phyloP scores from a whole-genome alignment of 1,139 yeast genomes.

The Blastobotrys apis region DNA sequence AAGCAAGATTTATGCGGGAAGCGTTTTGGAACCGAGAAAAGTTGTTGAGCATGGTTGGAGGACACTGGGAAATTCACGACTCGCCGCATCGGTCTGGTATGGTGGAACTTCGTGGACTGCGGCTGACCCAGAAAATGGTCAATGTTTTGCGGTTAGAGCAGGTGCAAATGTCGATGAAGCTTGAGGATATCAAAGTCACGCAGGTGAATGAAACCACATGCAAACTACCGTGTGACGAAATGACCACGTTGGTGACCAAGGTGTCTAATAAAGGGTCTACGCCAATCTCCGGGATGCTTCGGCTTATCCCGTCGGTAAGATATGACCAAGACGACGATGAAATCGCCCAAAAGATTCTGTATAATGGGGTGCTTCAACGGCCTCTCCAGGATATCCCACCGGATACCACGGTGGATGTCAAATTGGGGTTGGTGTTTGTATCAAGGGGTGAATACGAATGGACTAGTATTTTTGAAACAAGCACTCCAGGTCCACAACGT shows the following conservation, averaged over 20 bases:
- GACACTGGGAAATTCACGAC: conserved; percentile 51
- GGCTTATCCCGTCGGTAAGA: conserved; percentile 57
- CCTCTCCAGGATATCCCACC: conserved; percentile 44
- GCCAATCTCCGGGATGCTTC: conserved; percentile 52
- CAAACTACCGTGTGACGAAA: conserved; percentile 25
- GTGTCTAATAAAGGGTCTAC: conserved; percentile 27
- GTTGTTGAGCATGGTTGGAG: conserved; percentile 54
- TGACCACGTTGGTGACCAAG: conserved; percentile 21
- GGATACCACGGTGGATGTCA: conserved; percentile 41
- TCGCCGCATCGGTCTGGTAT: conserved; percentile 43
- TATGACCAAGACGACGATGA: conserved; percentile 25
- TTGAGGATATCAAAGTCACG: conserved; percentile 23
- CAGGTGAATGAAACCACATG: conserved; percentile 18
- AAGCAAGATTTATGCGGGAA: conserved; percentile 52
- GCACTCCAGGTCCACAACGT: conserved; percentile 17
- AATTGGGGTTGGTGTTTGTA: conserved; percentile 55
- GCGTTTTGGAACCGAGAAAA: conserved; percentile 78
- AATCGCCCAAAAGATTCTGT: conserved; percentile 30
- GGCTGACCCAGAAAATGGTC: conserved; percentile 47
- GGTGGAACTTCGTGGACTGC: conserved; percentile 61
- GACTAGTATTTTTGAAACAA: conserved; percentile 62
- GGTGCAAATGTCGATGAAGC: conserved; percentile 38
- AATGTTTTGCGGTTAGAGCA: conserved; percentile 47
- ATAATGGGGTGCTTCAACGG: conserved; percentile 63
- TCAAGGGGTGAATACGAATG: conserved; percentile 76